phyloP scores from a whole-genome alignment of 2,329 filamentous ascomycete species.

The Cladosporium sp. region DNA sequence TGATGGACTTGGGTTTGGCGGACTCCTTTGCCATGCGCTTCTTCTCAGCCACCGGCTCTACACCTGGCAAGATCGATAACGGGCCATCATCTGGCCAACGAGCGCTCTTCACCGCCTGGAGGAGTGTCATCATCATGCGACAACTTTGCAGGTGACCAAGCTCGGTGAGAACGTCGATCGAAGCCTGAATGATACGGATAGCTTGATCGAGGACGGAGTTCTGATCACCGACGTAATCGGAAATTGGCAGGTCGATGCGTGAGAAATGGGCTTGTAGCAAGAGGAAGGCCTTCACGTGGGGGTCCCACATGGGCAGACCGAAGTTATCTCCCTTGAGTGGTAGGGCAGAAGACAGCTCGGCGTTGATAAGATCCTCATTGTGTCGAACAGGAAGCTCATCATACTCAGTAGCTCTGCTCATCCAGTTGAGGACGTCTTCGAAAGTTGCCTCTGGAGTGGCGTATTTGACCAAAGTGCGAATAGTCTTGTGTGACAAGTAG shows the following conservation, averaged over 20 bases:
- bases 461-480: constrained; percentile 74
- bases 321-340: constrained; percentile 62
- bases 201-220: constrained; percentile 85
- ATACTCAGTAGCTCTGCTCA: constrained; percentile 90
- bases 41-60: constrained; percentile 47
- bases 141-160: constrained; percentile 76
- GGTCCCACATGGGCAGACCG: constrained; percentile 92
- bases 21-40: constrained; percentile 36
- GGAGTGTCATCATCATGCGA: constrained; percentile 73
- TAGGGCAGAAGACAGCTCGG: constrained; percentile 76
- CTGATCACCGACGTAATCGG: constrained; percentile 95
- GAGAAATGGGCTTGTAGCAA: constrained; percentile 94
- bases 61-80: constrained; percentile 72
- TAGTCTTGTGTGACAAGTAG: constrained; percentile 89
- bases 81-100: constrained; percentile 83
- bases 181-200: constrained; percentile 93
- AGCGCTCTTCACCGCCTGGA: constrained; percentile 89
- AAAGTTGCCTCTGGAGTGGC: constrained; percentile 74
- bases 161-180: constrained; percentile 89
- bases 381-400: constrained; percentile 96
- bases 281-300: constrained; percentile 93
- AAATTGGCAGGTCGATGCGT: constrained; percentile 85
- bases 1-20: constrained; percentile 32
- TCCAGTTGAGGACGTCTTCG: constrained; percentile 81
- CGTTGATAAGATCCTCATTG: constrained; percentile 97